Evolutionary conservation across 257 asterid genomes (phyloP), one percentile per base, ranked within the genome.

Genomic region (Knoxia roxburghii): DNA sequence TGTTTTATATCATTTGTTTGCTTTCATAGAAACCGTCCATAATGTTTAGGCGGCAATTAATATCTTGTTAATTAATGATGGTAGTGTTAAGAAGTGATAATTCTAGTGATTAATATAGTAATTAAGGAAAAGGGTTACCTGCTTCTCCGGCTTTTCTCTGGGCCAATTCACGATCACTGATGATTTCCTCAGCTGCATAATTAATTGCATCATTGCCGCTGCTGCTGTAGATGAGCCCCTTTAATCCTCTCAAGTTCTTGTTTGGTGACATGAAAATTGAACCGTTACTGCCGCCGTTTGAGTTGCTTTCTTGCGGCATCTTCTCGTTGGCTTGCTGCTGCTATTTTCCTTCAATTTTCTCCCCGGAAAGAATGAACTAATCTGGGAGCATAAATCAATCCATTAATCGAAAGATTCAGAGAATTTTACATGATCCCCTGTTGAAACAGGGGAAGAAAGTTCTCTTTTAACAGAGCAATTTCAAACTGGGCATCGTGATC

Each of bases 111-210:
- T 17, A 50, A 26, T 61, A 26, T 46, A 49, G 9, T 21, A 17
- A 23, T 32, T 11, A 13, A 13, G 14, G 9, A 3, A 3, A 37
- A 9, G 41, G 4, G 41, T 21, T 75, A 89, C 95, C 96, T 78
- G 96, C 85, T 86, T 86, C 91, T 17, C 87, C 95, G n/a, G 97
- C 92, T 84, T 88, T 90, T 65, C 97, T 72, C 27, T 86, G 95
- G 18, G 96, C 97, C 73, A 90, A 77, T 70, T 82, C 97, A 9
- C 78, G 91, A 65, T 90, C 92, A 48, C 76, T 81, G 81, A 88
- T 81, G 53, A 73, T 80, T 57, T 88, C 95, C 33, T 86, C 97
- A n/a, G n/a, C n/a, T 2, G 83, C 73, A 45, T 73, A 33, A n/a
- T n/a, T n/a, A 4, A 86, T 72, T 45, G 81, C 63, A 52, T 66